phyloP scores from a whole-genome alignment of 257 asterid genomes.

The Nyctanthes arbortristis region DNA sequence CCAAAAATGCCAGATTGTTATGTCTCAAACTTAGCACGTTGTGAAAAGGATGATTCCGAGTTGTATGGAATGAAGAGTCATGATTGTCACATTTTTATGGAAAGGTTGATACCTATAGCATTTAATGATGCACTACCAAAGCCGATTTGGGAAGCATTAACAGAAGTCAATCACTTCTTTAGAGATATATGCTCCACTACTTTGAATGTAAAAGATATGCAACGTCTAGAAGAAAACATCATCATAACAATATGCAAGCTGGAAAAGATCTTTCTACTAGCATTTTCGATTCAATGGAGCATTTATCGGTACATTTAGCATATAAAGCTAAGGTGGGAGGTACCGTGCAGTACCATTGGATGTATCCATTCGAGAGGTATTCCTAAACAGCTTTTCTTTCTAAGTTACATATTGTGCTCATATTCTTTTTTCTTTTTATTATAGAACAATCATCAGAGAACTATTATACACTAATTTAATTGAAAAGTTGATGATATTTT shows the following conservation, averaged over 20 bases:
- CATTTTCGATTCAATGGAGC: not conserved
- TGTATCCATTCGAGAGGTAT: no score
- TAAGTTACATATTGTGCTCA: no score
- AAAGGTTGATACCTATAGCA: not conserved
- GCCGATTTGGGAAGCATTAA: not conserved
- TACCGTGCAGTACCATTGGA: no score
- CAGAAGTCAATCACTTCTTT: not conserved
- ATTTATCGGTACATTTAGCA: not conserved
- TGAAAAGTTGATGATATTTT: no score
- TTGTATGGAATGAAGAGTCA: slow-evolving; percentile 5
- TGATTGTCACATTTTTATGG: not conserved
- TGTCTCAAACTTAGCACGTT: no score
- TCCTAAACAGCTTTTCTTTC: no score
- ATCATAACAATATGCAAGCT: not conserved
- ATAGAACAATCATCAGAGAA: no score
- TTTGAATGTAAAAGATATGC: not conserved
- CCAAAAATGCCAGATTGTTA: no score
- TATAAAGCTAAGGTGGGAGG: not conserved
- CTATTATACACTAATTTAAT: no score
- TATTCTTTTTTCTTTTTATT: no score
- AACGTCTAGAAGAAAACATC: not conserved
- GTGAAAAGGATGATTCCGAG: not conserved
- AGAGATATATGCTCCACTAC: not conserved
- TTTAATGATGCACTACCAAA: not conserved
- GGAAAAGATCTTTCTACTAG: not conserved